A percentile compares a stretch with the other conserved stretches of the same genome.
Evolutionary conservation across 2,329 filamentous ascomycete genomes (phyloP).

Genomic region (Mycosphaerella arachidis): DNA sequence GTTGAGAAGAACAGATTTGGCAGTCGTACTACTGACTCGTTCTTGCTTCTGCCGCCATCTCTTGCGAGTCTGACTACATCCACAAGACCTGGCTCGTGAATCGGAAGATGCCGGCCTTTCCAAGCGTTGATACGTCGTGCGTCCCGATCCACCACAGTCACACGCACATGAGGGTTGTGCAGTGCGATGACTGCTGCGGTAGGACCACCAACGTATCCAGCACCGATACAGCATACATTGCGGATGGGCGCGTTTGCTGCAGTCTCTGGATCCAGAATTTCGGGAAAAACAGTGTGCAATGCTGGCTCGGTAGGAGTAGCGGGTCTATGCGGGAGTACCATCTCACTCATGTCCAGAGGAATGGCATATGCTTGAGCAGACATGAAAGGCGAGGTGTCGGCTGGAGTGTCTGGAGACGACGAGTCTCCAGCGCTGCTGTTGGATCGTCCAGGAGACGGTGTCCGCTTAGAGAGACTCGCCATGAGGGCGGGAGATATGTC

Average conservation of each 20-base stretch:
- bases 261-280: constrained; percentile 20
- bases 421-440: constrained; percentile 15
- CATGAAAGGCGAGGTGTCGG: constrained; percentile 14
- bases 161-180: constrained; percentile 64
- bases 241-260: constrained; percentile 19
- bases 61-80: constrained; percentile 63
- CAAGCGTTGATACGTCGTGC: constrained; percentile 62
- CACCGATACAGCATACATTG: constrained; percentile 66
- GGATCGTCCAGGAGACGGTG: constrained; percentile 16
- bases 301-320: constrained; percentile 11
- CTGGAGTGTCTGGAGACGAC: constrained; percentile 12
- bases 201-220: constrained; percentile 69
- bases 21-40: constrained; percentile 34
- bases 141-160: constrained; percentile 70
- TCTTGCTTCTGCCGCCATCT: constrained; percentile 31
- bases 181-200: constrained; percentile 69
- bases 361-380: constrained; percentile 11
- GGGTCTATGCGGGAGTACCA: constrained; percentile 13
- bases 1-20: constrained; percentile 71
- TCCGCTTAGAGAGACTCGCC: constrained; percentile 4
- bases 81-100: constrained; percentile 68
- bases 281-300: constrained; percentile 9
- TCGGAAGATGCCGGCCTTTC: constrained; percentile 70
- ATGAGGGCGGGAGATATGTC: constrained; percentile 6
- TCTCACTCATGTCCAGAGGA: constrained; percentile 11